A percentile compares a stretch with the other conserved stretches of the same genome.
These are phyloP conservation scores for Elongisporangium anandrum DNA, from an alignment of 352 stramenopile species.

Conservation along the genomic window DNA sequence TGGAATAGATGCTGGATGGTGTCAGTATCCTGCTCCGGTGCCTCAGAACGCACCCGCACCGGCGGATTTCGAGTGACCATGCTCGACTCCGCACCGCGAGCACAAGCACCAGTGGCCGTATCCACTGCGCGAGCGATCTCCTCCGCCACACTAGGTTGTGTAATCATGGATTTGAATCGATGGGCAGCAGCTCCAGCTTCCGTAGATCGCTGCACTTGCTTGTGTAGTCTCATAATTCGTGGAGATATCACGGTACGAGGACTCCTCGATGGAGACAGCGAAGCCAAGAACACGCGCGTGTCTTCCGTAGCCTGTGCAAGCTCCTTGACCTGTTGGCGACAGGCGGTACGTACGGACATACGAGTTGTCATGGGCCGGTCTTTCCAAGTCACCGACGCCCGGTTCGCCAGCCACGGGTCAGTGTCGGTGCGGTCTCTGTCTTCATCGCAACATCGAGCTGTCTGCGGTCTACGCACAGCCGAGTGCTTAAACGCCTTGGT, in stretches of 20 bases:
- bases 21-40: not conserved
- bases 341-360: slow-evolving; percentile 43
- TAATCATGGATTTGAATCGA: not conserved
- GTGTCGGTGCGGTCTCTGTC: not conserved
- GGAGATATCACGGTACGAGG: slow-evolving; percentile 29
- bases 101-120: not conserved
- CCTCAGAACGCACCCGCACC: not conserved
- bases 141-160: not conserved
- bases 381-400: slow-evolving; percentile 33
- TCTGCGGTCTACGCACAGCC: not conserved
- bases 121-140: not conserved
- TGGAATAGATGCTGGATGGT: not conserved
- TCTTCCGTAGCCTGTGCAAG: slow-evolving; percentile 15
- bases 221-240: slow-evolving; percentile 31
- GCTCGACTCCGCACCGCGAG: not conserved
- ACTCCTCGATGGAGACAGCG: not conserved
- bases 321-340: slow-evolving; percentile 34
- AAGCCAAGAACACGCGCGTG: not conserved
- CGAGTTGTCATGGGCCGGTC: slow-evolving; percentile 43
- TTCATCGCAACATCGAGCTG: not conserved
- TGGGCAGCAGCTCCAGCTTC: slow-evolving; percentile 13
- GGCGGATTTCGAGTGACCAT: not conserved
- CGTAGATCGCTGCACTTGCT: slow-evolving; percentile 22
- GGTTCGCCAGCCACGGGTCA: not conserved
- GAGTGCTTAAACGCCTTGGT: not conserved